These are phyloP conservation scores for Macrocybe gigantea DNA, from an alignment of 768 basidiomycete genomes.

Conservation along the genomic window DNA sequence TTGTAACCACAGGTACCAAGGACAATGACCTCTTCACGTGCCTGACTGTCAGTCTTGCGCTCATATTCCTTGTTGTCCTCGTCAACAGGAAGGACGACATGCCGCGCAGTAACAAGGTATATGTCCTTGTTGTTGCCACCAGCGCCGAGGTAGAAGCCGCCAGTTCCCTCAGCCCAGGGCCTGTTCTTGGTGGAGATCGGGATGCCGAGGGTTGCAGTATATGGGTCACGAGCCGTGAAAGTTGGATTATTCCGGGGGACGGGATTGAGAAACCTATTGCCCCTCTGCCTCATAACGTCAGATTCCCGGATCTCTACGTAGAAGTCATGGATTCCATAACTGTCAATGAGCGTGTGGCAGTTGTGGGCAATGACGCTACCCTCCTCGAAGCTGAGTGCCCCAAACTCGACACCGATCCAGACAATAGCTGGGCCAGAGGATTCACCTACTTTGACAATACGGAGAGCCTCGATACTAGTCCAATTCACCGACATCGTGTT, in stretches of 20 bases:
- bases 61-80: constrained; percentile 15
- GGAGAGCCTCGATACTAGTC: constrained; percentile 20
- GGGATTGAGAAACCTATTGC: background rate
- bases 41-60: constrained; percentile 7
- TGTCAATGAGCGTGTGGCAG: constrained; percentile 16
- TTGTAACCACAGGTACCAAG: constrained; percentile 16
- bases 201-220: constrained; percentile 16
- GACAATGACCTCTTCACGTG: constrained; percentile 16
- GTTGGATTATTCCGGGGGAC: background rate
- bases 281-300: background rate
- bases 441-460: constrained; percentile 17
- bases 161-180: constrained; percentile 22
- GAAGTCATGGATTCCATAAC: constrained; percentile 21
- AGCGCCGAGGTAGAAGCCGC: constrained; percentile 20
- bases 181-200: constrained; percentile 19
- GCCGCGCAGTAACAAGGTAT: constrained; percentile 22
- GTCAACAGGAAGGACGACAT: constrained; percentile 14
- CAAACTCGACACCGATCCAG: constrained; percentile 26
- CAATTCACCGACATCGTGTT: constrained; percentile 14
- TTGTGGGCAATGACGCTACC: constrained; percentile 18
- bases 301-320: constrained; percentile 27
- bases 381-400: constrained; percentile 17
- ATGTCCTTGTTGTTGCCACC: constrained; percentile 12
- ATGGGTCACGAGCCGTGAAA: background rate
- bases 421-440: constrained; percentile 16